A percentile compares a stretch with the other conserved stretches of the same genome.
Evolutionary conservation across 495 filamentous ascomycete species (phyloP).

Genomic region (Talaromyces stipitatus): DNA sequence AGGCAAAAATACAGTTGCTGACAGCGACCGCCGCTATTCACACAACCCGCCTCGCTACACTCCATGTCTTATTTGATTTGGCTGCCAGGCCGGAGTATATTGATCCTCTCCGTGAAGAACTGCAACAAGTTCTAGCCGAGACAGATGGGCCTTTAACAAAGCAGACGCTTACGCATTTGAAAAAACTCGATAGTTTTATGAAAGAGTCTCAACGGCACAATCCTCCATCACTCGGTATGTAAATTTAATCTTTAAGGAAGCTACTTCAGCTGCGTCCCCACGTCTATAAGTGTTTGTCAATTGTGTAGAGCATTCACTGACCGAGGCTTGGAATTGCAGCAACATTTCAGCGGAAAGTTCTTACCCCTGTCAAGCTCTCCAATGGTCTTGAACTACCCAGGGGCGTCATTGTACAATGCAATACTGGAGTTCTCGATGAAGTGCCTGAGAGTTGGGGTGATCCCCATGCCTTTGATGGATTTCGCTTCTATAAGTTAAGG

Average conservation of each 20-base stretch:
- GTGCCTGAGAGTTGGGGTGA: slow-evolving; percentile 23
- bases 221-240: slow-evolving; percentile 30
- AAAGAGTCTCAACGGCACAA: slow-evolving; percentile 36
- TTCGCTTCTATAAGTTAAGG: slow-evolving; percentile 24
- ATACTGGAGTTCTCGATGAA: slow-evolving; percentile 11
- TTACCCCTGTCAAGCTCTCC: slow-evolving; percentile 20
- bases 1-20: slow-evolving; percentile 16
- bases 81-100: slow-evolving; percentile 7
- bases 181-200: slow-evolving; percentile 36
- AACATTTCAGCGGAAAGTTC: slow-evolving; percentile 12
- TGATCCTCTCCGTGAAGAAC: slow-evolving; percentile 5
- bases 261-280: no score
- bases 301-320: no score
- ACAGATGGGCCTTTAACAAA: slow-evolving; percentile 8
- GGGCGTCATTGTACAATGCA: slow-evolving; percentile 7
- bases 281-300: no score
- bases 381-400: slow-evolving; percentile 29
- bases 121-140: neutral
- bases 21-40: neutral
- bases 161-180: slow-evolving; percentile 11
- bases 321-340: no score
- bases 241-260: slow-evolving; percentile 20
- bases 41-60: neutral
- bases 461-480: slow-evolving; percentile 25
- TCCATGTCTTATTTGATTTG: slow-evolving; percentile 21